Evolutionary conservation across 2,329 filamentous ascomycete genomes (phyloP).

Genomic region (Grosmannia clavigera): DNA sequence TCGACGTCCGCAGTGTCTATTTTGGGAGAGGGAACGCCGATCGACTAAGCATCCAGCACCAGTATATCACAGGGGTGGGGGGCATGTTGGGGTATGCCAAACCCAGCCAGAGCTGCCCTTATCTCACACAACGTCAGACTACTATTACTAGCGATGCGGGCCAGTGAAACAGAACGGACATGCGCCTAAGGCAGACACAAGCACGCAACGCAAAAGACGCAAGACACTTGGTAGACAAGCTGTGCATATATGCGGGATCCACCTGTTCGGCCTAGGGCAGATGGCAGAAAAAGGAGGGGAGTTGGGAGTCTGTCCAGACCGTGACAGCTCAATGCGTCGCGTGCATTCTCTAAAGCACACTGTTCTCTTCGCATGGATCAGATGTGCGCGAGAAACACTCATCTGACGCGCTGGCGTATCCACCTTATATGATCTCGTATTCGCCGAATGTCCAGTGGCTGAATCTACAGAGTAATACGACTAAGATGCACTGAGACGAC

Average conservation of each 20-base stretch:
- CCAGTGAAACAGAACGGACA: background rate
- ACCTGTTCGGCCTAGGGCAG: background rate
- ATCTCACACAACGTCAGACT: background rate
- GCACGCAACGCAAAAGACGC: background rate
- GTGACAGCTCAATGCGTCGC: background rate
- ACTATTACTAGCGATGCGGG: background rate
- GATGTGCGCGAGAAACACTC: background rate
- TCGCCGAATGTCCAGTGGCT: background rate
- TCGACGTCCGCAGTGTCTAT: background rate
- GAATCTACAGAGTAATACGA: background rate
- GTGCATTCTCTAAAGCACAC: background rate
- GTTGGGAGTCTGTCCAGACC: background rate
- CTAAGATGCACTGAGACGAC: background rate
- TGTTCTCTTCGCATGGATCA: background rate
- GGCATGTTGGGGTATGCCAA: no score
- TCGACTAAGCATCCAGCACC: background rate
- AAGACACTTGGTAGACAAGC: background rate
- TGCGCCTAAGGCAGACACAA: background rate
- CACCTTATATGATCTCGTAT: background rate
- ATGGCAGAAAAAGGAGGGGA: background rate
- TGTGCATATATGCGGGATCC: background rate
- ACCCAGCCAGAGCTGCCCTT: background rate
- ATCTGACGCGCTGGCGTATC: background rate
- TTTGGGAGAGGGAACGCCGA: background rate
- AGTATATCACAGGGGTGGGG: no score